Conservation (phyloP, 306 rosid genomes). For the Notholithocarpus densiflorus region DNA sequence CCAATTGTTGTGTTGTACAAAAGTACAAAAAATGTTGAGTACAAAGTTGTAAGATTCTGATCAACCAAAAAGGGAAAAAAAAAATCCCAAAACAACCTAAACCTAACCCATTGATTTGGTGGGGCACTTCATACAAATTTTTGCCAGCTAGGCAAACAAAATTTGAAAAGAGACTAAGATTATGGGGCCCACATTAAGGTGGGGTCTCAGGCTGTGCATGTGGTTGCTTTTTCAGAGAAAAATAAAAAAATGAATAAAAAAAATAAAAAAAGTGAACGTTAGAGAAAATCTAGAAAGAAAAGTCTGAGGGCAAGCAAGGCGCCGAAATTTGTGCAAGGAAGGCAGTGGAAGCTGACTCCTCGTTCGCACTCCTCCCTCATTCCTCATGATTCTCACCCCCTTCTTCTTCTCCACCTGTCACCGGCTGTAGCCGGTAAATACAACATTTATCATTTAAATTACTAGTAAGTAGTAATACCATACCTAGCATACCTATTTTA, state of each 20-base stretch:
- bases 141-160: background rate
- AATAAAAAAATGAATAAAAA: no score
- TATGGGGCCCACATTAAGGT: background rate
- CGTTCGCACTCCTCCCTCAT: background rate
- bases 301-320: slow-evolving; percentile 1
- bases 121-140: no score
- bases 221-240: slow-evolving; percentile 9
- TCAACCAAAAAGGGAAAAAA: no score
- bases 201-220: slow-evolving; percentile 6
- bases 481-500: no score
- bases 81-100: no score
- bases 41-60: no score
- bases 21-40: no score
- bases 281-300: background rate
- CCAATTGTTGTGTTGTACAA: no score
- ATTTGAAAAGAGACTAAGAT: background rate
- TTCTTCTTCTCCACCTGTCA: background rate
- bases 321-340: slow-evolving; percentile 42
- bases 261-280: background rate
- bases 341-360: background rate
- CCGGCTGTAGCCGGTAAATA: slow-evolving; percentile 31
- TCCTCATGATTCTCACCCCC: background rate
- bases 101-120: no score
- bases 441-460: background rate
- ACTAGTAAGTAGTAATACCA: no score